These are phyloP conservation scores for Alnus rubra DNA, from an alignment of 306 rosid species.

Conservation along the genomic window DNA sequence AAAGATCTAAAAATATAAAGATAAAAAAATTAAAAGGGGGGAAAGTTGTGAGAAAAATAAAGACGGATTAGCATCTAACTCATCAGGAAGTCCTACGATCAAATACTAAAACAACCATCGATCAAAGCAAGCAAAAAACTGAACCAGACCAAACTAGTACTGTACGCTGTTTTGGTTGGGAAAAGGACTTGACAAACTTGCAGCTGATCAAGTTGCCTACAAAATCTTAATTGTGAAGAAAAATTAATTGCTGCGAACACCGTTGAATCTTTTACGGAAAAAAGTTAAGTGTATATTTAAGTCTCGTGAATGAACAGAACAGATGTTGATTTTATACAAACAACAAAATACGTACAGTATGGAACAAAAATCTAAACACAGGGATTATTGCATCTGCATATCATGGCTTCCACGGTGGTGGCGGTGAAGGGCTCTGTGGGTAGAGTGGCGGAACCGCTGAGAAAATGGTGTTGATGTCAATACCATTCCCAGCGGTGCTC, in stretches of 20 bases:
- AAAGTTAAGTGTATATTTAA: not conserved
- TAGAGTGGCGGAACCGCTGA: conserved; percentile 61
- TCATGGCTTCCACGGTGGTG: conserved; percentile 67
- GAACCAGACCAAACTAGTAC: no score
- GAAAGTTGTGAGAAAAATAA: not conserved
- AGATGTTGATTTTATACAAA: not conserved
- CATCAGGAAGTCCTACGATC: not conserved
- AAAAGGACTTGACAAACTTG: not conserved
- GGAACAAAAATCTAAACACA: not conserved
- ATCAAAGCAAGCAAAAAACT: no score
- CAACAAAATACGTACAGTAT: not conserved
- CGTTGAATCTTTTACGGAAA: not conserved
- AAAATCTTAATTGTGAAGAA: not conserved
- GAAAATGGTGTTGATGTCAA: conserved; percentile 62
- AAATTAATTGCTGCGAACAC: not conserved
- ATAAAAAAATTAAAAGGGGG: not conserved
- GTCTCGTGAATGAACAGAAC: not conserved
- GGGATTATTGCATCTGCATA: not conserved
- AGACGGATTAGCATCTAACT: not conserved
- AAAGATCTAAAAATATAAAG: not conserved
- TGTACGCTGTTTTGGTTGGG: not conserved
- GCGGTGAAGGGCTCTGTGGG: conserved; percentile 57
- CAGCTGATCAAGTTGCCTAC: not conserved
- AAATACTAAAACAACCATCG: not conserved
- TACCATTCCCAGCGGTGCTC: conserved; percentile 30